phyloP scores from a whole-genome alignment of 2,329 filamentous ascomycete genomes.

The Sarocladiaceae sp. region DNA sequence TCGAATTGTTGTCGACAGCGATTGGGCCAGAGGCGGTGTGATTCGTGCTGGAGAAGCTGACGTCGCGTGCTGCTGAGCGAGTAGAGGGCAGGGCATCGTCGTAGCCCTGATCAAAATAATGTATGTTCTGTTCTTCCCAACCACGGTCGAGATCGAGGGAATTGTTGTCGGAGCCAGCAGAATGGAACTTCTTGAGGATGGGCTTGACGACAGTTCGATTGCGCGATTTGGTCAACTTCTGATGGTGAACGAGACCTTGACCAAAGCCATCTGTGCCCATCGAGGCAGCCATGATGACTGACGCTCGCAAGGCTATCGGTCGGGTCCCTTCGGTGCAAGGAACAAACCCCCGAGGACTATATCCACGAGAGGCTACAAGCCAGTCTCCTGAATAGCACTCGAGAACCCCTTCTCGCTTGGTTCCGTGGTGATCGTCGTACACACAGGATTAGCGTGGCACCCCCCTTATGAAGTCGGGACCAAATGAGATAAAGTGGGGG shows the following conservation, averaged over 20 bases:
- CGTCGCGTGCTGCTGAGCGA: slow-evolving; percentile 29
- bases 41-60: slow-evolving; percentile 38
- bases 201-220: slow-evolving; percentile 52
- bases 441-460: slow-evolving; percentile 4
- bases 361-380: slow-evolving; percentile 1
- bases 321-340: neutral
- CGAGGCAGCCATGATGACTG: slow-evolving; percentile 14
- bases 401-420: slow-evolving; percentile 6
- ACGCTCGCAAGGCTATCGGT: neutral
- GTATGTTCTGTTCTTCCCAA: slow-evolving; percentile 48
- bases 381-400: neutral
- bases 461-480: slow-evolving; percentile 6
- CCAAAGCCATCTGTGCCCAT: slow-evolving; percentile 27
- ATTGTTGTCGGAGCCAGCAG: slow-evolving; percentile 51
- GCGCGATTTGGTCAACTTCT: slow-evolving; percentile 37
- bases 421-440: neutral
- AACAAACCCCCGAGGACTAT: neutral
- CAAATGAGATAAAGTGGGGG: slow-evolving; percentile 7
- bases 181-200: slow-evolving; percentile 54
- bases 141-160: slow-evolving; percentile 58
- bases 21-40: neutral
- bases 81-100: slow-evolving; percentile 18
- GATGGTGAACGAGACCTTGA: slow-evolving; percentile 11
- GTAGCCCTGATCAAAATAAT: slow-evolving; percentile 20
- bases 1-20: neutral